Evolutionary conservation across 192 early-diverging fungal genomes (phyloP), one percentile per base, ranked within the genome.

Genomic region (Glomus cerebriforme): DNA sequence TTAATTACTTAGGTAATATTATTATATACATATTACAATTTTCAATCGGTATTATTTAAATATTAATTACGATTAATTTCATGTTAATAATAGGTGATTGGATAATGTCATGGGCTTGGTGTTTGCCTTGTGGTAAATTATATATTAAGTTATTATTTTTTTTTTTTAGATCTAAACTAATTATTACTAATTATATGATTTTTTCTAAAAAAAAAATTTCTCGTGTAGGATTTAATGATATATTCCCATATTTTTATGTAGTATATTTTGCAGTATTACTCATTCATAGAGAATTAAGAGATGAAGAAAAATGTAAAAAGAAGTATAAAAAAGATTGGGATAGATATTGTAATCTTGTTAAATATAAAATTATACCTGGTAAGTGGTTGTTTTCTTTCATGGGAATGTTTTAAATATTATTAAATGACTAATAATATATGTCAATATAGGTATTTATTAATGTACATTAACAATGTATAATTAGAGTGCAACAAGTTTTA

Each of bases 291-390:
- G 93, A 92, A 80, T 79, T 88, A 74, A 91, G 97, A 66, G 96
- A 98, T 81, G 95, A 97, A 79, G 88, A 90, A 81, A 95, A 94
- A 82, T 99, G 97, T 85, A 85, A 89, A 68, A 86, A 86, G 24
- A 99, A 99, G 84, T 99, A 99, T 87, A 93, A 93, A 76, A 91
- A 92, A 71, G 96, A 97, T 81, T 99, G 97, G 97, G 89, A 92
- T 47, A 84, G 83, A 77, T 99, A 99, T 85, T 92, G 93, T 78
- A 82, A 88, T 47, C 81, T 85, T 10, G 97, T 99, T 0, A 91
- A 90, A 32, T 96, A 92, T 82, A 88, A 91, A 77, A 95, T 99
- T 75, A 92, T 99, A 49, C 97, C 97, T 54, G 87, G 89, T 75
- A 81, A 67, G 59, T 45, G 22, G 12, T 35, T 1, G n/a, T 22